phyloP scores from a whole-genome alignment of 2,329 filamentous ascomycete species.

The Gaeumannomyces tritici region DNA sequence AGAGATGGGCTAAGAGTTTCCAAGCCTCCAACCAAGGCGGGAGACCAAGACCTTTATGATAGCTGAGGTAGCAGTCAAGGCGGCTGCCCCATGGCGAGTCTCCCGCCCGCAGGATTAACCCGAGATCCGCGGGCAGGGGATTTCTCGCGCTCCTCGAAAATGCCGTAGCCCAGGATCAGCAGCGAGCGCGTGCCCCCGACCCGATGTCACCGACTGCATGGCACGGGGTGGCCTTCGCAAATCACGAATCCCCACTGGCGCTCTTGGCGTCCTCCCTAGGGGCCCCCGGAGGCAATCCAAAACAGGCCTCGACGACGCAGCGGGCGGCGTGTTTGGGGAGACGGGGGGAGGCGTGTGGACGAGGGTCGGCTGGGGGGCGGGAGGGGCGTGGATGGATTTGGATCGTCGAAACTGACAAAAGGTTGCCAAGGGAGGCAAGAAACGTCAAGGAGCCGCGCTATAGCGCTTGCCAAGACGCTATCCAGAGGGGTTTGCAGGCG shows the following conservation, averaged over 20 bases:
- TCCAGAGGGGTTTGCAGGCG: too few species aligned
- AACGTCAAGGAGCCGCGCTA: not conserved
- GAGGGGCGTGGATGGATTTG: not conserved
- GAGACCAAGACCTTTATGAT: constrained; percentile 5
- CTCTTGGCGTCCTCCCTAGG: not conserved
- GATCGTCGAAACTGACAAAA: not conserved
- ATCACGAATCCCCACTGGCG: not conserved
- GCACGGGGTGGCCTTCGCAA: not conserved
- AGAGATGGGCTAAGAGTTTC: constrained; percentile 1
- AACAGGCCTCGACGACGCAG: not conserved
- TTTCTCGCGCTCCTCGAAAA: not conserved
- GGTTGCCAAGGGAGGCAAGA: not conserved
- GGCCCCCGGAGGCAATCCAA: not conserved
- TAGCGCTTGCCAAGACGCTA: not conserved
- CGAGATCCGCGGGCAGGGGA: not conserved
- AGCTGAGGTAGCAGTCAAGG: not conserved
- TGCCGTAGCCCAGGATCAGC: not conserved
- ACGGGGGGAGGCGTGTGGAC: not conserved
- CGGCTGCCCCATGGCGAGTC: not conserved
- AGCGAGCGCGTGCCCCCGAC: not conserved
- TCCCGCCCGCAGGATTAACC: not conserved
- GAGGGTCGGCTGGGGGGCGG: too few species aligned
- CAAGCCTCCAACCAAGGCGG: not conserved
- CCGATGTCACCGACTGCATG: too few species aligned
- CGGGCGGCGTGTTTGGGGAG: not conserved